phyloP scores from a whole-genome alignment of 176 grass and related monocot species.

The Dendrocalamus sinicus region DNA sequence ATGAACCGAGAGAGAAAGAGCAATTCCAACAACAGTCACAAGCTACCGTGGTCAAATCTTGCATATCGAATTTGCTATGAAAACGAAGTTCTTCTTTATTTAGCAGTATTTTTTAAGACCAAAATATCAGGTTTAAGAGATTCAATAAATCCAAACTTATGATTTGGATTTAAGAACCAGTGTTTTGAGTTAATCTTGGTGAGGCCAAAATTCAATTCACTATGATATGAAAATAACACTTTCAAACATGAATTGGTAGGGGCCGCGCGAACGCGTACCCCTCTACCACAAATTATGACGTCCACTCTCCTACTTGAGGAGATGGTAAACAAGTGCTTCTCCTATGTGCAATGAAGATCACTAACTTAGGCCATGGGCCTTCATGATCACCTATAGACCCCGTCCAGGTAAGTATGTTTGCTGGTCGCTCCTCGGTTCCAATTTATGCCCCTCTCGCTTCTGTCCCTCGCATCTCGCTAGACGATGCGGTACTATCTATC shows the following conservation, averaged over 20 bases:
- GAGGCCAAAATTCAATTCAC: background rate
- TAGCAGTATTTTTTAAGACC: background rate
- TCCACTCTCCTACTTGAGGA: constrained; percentile 52
- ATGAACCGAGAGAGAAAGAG: background rate
- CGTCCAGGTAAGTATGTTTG: too few species aligned
- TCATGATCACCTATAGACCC: too few species aligned
- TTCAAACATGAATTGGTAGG: background rate
- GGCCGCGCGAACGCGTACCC: constrained; percentile 66
- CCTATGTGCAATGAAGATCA: too few species aligned
- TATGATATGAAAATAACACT: too few species aligned
- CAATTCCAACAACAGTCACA: background rate
- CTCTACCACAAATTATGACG: constrained; percentile 72
- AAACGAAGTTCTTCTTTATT: background rate
- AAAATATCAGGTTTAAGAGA: background rate
- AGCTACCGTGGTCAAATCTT: background rate
- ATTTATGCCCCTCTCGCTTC: too few species aligned
- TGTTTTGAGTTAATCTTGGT: background rate
- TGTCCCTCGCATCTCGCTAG: too few species aligned
- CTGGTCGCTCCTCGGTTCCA: too few species aligned
- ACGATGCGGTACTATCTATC: too few species aligned
- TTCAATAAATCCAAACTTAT: background rate
- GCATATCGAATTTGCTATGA: background rate
- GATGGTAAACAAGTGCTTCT: constrained; percentile 5
- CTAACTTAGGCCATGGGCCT: too few species aligned
- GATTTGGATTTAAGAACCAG: background rate